These are phyloP conservation scores for Arachnomyces sp. DNA, from an alignment of 2,329 filamentous ascomycete species.

Conservation along the genomic window DNA sequence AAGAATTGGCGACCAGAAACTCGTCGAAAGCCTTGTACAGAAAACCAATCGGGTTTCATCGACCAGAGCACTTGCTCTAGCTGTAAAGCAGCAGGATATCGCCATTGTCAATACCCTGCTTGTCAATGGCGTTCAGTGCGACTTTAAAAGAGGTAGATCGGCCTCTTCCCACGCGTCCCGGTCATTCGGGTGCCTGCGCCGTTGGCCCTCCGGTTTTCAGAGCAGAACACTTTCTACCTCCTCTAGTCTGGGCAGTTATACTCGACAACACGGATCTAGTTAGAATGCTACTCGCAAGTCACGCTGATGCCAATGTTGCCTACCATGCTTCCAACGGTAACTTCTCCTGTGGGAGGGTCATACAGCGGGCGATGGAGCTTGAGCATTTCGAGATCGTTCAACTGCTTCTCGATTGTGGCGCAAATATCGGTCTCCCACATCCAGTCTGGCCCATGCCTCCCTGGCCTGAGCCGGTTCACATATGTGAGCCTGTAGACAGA, in stretches of 20 bases:
- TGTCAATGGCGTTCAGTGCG: constrained; percentile 11
- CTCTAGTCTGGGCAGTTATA: constrained; percentile 10
- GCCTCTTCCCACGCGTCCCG: constrained; percentile 8
- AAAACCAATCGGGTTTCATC: constrained; percentile 10
- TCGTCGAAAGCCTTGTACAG: constrained; percentile 11
- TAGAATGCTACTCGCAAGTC: constrained; percentile 11
- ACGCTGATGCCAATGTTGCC: constrained; percentile 12
- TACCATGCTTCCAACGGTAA: constrained; percentile 11
- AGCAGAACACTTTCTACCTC: constrained; percentile 8
- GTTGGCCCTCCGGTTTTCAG: constrained; percentile 1
- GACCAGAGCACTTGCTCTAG: constrained; percentile 12
- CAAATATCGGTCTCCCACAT: constrained; percentile 7
- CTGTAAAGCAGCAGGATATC: constrained; percentile 11
- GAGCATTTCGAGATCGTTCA: constrained; percentile 6
- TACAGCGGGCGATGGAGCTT: constrained; percentile 14
- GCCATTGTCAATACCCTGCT: constrained; percentile 13
- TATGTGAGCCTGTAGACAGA: constrained; percentile 6
- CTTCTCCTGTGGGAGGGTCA: constrained; percentile 12
- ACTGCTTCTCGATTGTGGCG: constrained; percentile 6
- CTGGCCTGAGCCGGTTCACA: constrained; percentile 2
- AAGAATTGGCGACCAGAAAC: constrained; percentile 10
- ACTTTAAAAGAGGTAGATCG: constrained; percentile 16
- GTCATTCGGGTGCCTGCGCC: constrained; percentile 4
- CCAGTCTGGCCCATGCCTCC: constrained; percentile 4
- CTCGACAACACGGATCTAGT: constrained; percentile 10